These are phyloP conservation scores for Xylariaceae sp. DNA, from an alignment of 2,329 filamentous ascomycete genomes.

Conservation along the genomic window DNA sequence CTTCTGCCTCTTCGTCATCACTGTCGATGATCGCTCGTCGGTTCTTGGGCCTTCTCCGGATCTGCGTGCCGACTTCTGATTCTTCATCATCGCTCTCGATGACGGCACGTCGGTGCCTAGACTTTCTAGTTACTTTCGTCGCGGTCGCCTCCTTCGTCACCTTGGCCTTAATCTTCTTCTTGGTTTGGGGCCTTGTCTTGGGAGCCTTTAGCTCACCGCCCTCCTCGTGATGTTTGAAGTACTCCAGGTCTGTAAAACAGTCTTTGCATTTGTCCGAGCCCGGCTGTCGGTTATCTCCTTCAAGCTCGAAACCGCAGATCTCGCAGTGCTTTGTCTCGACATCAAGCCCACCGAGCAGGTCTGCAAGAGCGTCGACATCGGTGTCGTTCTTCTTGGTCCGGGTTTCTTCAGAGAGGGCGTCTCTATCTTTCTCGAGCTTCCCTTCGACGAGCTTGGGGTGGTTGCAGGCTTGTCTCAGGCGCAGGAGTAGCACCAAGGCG, in stretches of 20 bases:
- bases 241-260: slow-evolving; percentile 68
- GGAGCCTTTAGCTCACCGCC: slow-evolving; percentile 27
- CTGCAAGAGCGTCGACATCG: slow-evolving; percentile 75
- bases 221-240: slow-evolving; percentile 44
- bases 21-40: slow-evolving; percentile 39
- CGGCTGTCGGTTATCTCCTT: slow-evolving; percentile 34
- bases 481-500: slow-evolving; percentile 83
- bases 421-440: slow-evolving; percentile 80
- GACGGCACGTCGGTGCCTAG: too few relatives aligned
- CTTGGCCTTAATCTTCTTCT: slow-evolving; percentile 25
- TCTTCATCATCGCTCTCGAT: slow-evolving; percentile 27
- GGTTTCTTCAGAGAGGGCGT: slow-evolving; percentile 64
- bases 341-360: slow-evolving; percentile 77
- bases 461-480: slow-evolving; percentile 88
- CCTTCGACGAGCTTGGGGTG: slow-evolving; percentile 82
- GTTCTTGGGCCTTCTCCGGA: slow-evolving; percentile 26
- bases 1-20: slow-evolving; percentile 58
- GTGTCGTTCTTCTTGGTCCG: slow-evolving; percentile 45
- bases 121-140: background rate
- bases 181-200: slow-evolving; percentile 30
- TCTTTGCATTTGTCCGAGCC: slow-evolving; percentile 57
- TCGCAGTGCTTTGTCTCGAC: slow-evolving; percentile 74
- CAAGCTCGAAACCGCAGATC: slow-evolving; percentile 68
- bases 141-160: slow-evolving; percentile 26
- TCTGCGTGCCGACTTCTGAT: slow-evolving; percentile 11